These are phyloP conservation scores for Acorus gramineus DNA, from an alignment of 106 monocot genomes.

Conservation along the genomic window DNA sequence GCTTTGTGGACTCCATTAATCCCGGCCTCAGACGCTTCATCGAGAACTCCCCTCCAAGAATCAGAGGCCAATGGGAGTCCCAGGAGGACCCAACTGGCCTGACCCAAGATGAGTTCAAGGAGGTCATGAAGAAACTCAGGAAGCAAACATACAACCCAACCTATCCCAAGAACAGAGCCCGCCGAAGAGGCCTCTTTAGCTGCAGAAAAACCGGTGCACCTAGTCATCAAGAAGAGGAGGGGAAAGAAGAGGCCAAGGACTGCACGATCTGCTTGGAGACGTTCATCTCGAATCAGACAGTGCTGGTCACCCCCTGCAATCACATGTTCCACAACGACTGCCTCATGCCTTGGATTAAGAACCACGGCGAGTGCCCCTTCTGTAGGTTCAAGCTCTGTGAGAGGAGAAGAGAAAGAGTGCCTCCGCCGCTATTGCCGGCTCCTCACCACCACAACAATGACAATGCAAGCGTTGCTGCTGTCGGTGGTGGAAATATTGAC, in stretches of 20 bases:
- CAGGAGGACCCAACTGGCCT: conserved; percentile 28
- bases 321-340: conserved; percentile 69
- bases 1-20: conserved; percentile 15
- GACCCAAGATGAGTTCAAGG: conserved; percentile 49
- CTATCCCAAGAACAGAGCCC: conserved; percentile 12
- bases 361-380: conserved; percentile 61
- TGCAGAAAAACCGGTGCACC: conserved; percentile 3
- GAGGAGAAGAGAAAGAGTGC: conserved; percentile 4
- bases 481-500: background rate
- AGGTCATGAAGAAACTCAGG: conserved; percentile 50
- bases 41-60: conserved; percentile 40
- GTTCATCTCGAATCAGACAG: conserved; percentile 31
- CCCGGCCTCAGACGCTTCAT: conserved; percentile 44
- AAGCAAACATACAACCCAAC: conserved; percentile 36
- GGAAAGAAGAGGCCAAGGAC: conserved; percentile 13
- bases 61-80: conserved; percentile 21
- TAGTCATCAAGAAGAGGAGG: background rate
- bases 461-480: background rate
- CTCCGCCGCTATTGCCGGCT: no score
- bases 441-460: background rate
- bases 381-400: conserved; percentile 40
- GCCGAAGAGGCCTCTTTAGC: conserved; percentile 28
- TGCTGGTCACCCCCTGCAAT: conserved; percentile 61
- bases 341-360: conserved; percentile 61
- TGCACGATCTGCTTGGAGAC: conserved; percentile 57